Evolutionary conservation across 2,329 filamentous ascomycete genomes (phyloP).

Genomic region (Sporothrix protearum): DNA sequence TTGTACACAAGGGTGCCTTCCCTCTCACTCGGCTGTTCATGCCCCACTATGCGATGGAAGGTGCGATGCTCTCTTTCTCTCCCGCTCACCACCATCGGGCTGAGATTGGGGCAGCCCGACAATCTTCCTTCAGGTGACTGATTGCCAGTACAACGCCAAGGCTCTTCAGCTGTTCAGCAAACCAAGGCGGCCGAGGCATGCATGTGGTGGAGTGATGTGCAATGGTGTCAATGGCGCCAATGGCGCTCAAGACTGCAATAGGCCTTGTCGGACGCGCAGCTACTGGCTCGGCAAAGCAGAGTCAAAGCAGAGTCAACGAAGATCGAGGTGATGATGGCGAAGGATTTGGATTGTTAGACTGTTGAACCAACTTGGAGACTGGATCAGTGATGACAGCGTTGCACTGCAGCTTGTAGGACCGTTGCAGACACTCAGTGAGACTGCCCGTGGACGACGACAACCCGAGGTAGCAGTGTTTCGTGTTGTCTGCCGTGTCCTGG

Average conservation of each 20-base stretch:
- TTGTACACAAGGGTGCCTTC: background rate
- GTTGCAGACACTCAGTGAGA: background rate
- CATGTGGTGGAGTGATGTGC: background rate
- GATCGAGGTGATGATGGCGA: background rate
- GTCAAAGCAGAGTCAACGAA: background rate
- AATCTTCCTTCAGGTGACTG: background rate
- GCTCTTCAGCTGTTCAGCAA: background rate
- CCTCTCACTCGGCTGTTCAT: background rate
- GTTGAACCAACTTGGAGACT: background rate
- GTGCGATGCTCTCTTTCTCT: background rate
- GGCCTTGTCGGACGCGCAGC: background rate
- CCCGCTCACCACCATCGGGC: background rate
- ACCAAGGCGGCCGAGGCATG: background rate
- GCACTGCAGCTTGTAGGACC: background rate
- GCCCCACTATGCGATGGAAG: background rate
- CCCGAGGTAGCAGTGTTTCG: constrained; percentile 5
- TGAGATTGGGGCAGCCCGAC: background rate
- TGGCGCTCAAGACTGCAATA: background rate
- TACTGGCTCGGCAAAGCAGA: background rate
- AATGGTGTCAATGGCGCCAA: too few relatives aligned
- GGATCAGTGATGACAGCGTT: background rate
- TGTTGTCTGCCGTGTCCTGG: background rate
- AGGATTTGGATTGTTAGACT: background rate
- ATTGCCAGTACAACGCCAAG: background rate
- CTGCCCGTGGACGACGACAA: background rate